These are phyloP conservation scores for Talaromyces sp. DNA, from an alignment of 2,329 filamentous ascomycete genomes.

Conservation along the genomic window DNA sequence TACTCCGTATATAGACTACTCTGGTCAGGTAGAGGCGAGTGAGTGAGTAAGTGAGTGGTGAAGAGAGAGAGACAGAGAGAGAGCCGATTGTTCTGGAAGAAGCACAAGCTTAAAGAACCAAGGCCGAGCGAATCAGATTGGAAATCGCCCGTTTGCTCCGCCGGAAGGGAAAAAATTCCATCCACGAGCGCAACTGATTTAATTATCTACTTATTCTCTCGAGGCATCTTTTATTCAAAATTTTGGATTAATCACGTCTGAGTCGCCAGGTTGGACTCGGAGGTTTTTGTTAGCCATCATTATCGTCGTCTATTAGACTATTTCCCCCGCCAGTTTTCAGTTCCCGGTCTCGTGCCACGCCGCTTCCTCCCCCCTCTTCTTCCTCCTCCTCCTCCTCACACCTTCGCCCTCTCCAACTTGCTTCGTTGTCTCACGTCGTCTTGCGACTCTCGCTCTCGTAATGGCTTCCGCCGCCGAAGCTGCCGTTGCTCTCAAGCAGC, in stretches of 20 bases:
- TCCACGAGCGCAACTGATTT: not conserved
- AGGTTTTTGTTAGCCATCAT: not conserved
- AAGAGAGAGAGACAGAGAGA: too few relatives aligned
- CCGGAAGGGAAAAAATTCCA: not conserved
- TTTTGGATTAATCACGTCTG: not conserved
- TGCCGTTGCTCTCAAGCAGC: constrained; percentile 80
- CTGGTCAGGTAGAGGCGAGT: not conserved
- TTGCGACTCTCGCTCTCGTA: not conserved
- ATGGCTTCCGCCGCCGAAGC: constrained; percentile 54
- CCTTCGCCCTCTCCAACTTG: not conserved
- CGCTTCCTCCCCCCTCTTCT: not conserved
- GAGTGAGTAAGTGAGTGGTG: not conserved
- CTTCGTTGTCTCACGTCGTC: not conserved
- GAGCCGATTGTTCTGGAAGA: constrained; percentile 13
- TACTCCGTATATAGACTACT: not conserved
- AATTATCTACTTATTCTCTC: not conserved
- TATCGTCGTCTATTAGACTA: not conserved
- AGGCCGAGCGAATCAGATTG: not conserved
- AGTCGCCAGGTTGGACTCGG: not conserved
- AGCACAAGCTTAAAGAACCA: not conserved
- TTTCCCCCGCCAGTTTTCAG: constrained; percentile 1
- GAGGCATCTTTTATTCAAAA: not conserved
- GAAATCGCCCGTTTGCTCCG: not conserved
- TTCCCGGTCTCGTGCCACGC: constrained; percentile 8
- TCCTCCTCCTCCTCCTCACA: constrained; percentile 3